Conservation (phyloP, 495 filamentous ascomycete genomes). For the Hypoxylon lenormandii region DNA sequence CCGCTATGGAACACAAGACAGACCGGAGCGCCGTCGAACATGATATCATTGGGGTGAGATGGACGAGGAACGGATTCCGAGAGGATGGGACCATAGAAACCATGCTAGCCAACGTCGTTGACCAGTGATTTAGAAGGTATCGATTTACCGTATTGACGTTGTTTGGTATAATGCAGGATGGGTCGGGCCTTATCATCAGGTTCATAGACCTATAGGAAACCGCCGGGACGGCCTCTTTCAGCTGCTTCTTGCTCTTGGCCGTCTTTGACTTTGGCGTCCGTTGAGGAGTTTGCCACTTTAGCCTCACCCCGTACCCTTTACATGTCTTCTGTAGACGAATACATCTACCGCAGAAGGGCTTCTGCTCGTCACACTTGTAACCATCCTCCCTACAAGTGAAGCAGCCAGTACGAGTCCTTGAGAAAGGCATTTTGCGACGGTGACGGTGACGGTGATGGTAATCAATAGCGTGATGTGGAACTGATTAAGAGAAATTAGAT, state of each 20-base stretch:
- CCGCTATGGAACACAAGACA: slow-evolving; percentile 48
- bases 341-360: slow-evolving; percentile 49
- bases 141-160: slow-evolving; percentile 27
- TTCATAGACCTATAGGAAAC: not conserved
- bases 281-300: slow-evolving; percentile 43
- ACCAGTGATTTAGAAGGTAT: slow-evolving; percentile 51
- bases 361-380: slow-evolving; percentile 51
- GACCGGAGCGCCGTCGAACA: slow-evolving; percentile 45
- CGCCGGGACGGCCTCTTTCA: not conserved
- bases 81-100: slow-evolving; percentile 45
- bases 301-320: slow-evolving; percentile 48
- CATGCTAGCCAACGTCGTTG: slow-evolving; percentile 43
- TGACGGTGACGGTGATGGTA: not conserved
- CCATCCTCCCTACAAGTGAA: slow-evolving; percentile 51
- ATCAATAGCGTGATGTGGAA: slow-evolving; percentile 6
- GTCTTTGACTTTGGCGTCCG: slow-evolving; percentile 27
- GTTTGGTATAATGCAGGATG: slow-evolving; percentile 32
- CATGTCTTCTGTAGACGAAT: slow-evolving; percentile 43
- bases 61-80: slow-evolving; percentile 45
- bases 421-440: slow-evolving; percentile 39
- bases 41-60: slow-evolving; percentile 48
- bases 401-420: slow-evolving; percentile 49
- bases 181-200: slow-evolving; percentile 10
- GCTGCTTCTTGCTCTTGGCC: slow-evolving; percentile 22
- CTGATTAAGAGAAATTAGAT: not conserved